Evolutionary conservation across 371 early-diverging fungal genomes (phyloP), one percentile per base, ranked within the genome.

Genomic region (Mucor circinelloides): DNA sequence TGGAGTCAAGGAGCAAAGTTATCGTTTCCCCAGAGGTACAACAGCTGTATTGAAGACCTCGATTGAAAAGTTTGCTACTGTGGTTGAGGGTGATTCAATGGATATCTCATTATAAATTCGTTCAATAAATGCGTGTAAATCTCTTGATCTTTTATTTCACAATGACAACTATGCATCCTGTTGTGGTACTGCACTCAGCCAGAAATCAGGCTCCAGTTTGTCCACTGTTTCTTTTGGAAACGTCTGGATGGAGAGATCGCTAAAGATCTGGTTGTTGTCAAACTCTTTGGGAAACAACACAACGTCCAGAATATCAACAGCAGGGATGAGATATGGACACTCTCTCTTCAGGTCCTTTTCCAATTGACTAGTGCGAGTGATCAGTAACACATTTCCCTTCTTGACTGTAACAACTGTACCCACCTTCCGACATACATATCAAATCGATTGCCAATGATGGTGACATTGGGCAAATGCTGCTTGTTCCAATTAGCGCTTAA

Each of bases 1-100:
- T 68, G 93, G 85, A 4, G 73, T 77, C 58, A 96, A 95, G 83
- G 93, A 94, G 77, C 89, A 89, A 75, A 88, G 89, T 75, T 98
- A 97, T 83, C 72, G 46, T 64, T 84, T 73, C 48, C 73, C 78
- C 3, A 69, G 79, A 72, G 80, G 80, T 30, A 80, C 84, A 12
- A 84, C 84, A 38, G 84, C 83, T 59, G 67, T 83, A 19, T 71
- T 83, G 67, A 83, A 83, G 68, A 61, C 74, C 36, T 78, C 79
- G n/a, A 68, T 83, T 57, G 71, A 72, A 34, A 75, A 71, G 34
- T 66, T 81, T 50, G 79, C 80, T 23, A 32, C 64, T 34, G 80
- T 84, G 0, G 40, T 75, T 34, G 80, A 84, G 34, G 82, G 81
- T n/a, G 81, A 84, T 77, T 73, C 78, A 6, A 81, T 84, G 84